Evolutionary conservation across 768 basidiomycete species (phyloP).

Genomic region (Hygrophorus russula): DNA sequence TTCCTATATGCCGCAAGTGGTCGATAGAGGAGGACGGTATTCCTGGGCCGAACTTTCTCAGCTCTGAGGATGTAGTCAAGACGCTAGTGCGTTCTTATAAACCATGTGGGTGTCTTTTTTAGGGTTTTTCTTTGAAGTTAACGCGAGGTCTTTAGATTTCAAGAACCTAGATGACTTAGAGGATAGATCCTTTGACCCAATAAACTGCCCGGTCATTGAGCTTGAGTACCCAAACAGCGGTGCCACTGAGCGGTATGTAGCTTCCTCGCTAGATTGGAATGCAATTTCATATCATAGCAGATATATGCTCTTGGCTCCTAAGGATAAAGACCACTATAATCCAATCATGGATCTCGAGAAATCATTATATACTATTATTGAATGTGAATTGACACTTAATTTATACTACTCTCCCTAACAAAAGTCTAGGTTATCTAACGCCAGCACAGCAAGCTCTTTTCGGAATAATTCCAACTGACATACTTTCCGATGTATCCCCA

Average conservation of each 20-base stretch:
- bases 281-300: conserved; percentile 22
- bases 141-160: conserved; percentile 40
- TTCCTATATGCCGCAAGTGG: conserved; percentile 37
- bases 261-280: conserved; percentile 5
- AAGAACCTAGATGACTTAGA: conserved; percentile 49
- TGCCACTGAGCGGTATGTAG: conserved; percentile 53
- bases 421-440: conserved; percentile 48
- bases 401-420: conserved; percentile 7
- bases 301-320: conserved; percentile 69
- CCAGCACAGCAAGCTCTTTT: conserved; percentile 54
- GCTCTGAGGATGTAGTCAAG: conserved; percentile 55
- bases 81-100: conserved; percentile 58
- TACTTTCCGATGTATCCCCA: conserved; percentile 29
- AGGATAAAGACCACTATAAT: conserved; percentile 80
- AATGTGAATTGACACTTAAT: conserved; percentile 33
- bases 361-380: conserved; percentile 59
- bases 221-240: conserved; percentile 70
- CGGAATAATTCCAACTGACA: conserved; percentile 48
- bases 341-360: conserved; percentile 73
- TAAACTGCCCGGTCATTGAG: conserved; percentile 52
- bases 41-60: conserved; percentile 41
- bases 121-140: conserved; percentile 3
- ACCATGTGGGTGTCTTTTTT: conserved; percentile 36
- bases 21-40: conserved; percentile 37
- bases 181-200: conserved; percentile 55